Conservation (phyloP, 345 rosid genomes). For the Brassica rapa region DNA sequence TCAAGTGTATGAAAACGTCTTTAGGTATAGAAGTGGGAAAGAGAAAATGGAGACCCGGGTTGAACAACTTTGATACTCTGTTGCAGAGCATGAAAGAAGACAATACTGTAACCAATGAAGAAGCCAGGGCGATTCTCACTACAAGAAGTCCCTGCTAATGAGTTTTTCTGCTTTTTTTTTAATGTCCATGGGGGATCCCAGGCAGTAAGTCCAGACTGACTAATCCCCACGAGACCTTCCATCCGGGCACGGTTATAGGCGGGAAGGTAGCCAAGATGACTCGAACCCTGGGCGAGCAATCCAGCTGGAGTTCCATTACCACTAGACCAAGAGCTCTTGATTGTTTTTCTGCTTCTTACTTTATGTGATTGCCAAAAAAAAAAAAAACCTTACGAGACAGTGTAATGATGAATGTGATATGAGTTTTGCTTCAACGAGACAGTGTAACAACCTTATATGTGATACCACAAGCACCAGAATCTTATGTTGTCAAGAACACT, state of each 20-base stretch:
- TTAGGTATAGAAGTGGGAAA: slow-evolving; percentile 39
- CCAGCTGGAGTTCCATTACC: too few species aligned
- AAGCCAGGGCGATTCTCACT: slow-evolving; percentile 44
- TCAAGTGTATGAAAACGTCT: slow-evolving; percentile 55
- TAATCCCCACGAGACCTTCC: too few species aligned
- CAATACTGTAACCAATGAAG: slow-evolving; percentile 53
- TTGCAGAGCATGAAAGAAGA: slow-evolving; percentile 58
- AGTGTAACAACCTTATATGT: neutral
- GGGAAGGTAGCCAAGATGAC: too few species aligned
- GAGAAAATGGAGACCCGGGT: slow-evolving; percentile 64
- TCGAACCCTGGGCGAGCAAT: too few species aligned
- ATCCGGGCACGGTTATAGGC: too few species aligned
- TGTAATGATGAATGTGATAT: neutral
- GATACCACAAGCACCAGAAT: neutral
- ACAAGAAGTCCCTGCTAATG: slow-evolving; percentile 19
- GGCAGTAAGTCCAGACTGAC: too few species aligned
- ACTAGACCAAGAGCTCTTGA: too few species aligned
- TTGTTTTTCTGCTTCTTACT: neutral
- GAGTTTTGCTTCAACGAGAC: neutral
- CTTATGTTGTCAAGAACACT: neutral
- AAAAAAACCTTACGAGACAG: too few species aligned
- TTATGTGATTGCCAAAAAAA: neutral
- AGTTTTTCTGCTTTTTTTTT: neutral
- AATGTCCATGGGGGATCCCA: too few species aligned
- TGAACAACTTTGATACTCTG: slow-evolving; percentile 42